A percentile compares a stretch with the other conserved stretches of the same genome.
phyloP scores from a whole-genome alignment of 1,139 yeast species.

The Suhomyces atakaporum region DNA sequence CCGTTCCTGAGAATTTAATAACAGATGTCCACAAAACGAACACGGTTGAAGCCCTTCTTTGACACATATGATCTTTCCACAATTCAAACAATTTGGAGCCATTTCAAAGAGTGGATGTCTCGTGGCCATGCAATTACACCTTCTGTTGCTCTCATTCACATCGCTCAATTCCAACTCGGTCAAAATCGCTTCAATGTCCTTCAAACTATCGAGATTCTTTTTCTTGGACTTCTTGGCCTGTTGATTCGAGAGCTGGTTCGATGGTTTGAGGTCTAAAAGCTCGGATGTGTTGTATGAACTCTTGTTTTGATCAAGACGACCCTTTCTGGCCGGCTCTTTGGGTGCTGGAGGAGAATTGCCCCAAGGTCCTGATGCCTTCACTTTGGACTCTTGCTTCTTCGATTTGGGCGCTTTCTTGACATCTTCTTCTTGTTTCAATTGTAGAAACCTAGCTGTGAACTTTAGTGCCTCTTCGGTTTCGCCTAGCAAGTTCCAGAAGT shows the following conservation, averaged over 20 bases:
- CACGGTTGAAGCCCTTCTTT: slow-evolving; percentile 93
- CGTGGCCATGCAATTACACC: slow-evolving; percentile 83
- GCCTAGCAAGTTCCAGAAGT: slow-evolving; percentile 55
- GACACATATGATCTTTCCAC: slow-evolving; percentile 91
- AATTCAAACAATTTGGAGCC: slow-evolving; percentile 90
- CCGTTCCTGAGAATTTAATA: slow-evolving; percentile 63
- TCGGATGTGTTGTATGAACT: slow-evolving; percentile 41
- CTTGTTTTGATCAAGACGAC: slow-evolving; percentile 23
- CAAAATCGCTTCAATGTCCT: slow-evolving; percentile 55
- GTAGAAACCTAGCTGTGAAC: slow-evolving; percentile 38
- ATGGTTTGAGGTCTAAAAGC: slow-evolving; percentile 31
- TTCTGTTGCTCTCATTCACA: slow-evolving; percentile 14
- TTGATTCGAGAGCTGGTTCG: slow-evolving; percentile 20
- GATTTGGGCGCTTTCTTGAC: slow-evolving; percentile 4
- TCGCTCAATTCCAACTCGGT: slow-evolving; percentile 36
- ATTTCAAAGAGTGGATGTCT: slow-evolving; percentile 85
- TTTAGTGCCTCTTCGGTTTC: slow-evolving; percentile 48
- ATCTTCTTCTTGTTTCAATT: slow-evolving; percentile 23
- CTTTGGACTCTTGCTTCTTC: slow-evolving; percentile 12
- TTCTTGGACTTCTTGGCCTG: slow-evolving; percentile 36
- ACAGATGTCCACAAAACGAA: slow-evolving; percentile 71
- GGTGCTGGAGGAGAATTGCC: slow-evolving; percentile 4
- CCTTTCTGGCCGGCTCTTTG: slow-evolving; percentile 26
- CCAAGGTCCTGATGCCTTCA: slow-evolving; percentile 12
- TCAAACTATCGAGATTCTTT: slow-evolving; percentile 50